Conservation (phyloP, 2,329 filamentous ascomycete genomes). For the Pseudocercospora fuligena region DNA sequence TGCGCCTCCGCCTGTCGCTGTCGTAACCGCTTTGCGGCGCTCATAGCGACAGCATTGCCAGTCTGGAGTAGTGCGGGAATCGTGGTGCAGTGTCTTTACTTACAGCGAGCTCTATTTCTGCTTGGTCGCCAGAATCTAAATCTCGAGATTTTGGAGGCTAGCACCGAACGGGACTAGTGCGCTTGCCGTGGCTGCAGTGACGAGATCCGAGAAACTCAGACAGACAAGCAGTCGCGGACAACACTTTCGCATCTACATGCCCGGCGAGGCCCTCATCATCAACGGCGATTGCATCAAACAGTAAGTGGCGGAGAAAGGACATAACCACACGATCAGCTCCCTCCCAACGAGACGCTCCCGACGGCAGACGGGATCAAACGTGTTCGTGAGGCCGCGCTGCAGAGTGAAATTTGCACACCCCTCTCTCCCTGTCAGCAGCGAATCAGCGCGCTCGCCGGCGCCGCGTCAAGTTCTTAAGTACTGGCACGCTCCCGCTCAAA, state of each 20-base stretch:
- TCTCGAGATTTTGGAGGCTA: neutral
- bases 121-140: neutral
- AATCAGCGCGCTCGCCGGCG: neutral
- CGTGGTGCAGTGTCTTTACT: neutral
- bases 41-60: slow-evolving; percentile 41
- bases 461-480: neutral
- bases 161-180: neutral
- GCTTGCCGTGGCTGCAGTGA: neutral
- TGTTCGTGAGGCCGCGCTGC: neutral
- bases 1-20: slow-evolving; percentile 35
- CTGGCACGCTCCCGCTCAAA: neutral
- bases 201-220: neutral
- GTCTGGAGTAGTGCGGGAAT: neutral
- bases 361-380: neutral
- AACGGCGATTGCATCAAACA: neutral
- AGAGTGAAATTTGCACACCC: neutral
- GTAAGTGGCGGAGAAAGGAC: neutral
- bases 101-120: neutral
- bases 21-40: slow-evolving; percentile 41
- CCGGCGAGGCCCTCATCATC: neutral
- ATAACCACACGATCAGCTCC: neutral
- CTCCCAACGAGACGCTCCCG: neutral
- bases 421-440: neutral
- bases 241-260: neutral
- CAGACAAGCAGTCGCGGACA: neutral